Base-by-base conservation (phyloP, 768 basidiomycete species). In the Suillus cothurnatus region DNA sequence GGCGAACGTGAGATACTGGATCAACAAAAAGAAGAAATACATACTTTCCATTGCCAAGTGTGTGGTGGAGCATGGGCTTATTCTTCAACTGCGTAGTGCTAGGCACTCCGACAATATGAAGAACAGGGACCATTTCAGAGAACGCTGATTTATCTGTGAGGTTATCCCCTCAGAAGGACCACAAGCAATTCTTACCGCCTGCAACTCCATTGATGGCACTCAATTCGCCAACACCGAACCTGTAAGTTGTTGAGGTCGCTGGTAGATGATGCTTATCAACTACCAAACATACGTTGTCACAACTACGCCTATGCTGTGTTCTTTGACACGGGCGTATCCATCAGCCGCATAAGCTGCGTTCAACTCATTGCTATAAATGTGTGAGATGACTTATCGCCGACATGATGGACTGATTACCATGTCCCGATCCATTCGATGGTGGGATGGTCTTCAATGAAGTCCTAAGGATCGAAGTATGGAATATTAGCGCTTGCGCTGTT, bases 171-270 rank as follows among this genome's bases (percentile, higher is more conserved):
- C 0, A 32, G 6, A 17, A 43, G 56, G 49, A 11, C 15, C 5
- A 21, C 55, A 12, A 8, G 4, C n/a, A 45, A 52, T 23, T 0
- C 7, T 64, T 69, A 86, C 90, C 86, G 70, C 90, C 90, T 34
- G 91, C 93, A 66, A 95, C 86, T 50, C 92, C 92, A 70, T 94
- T 93, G 41, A 91, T 88, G 5, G 95, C 94, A 47, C 90, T 92
- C 52, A 97, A 79, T 74, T 97, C 95, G 19, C 95, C 95, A n/a
- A 97, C 95, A 62, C 95, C 95, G 68, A 95, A 97, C 2, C 90
- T 91, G 61, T 31, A 7, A n/a, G 21, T 6, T 23, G 9, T 1
- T 23, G 53, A 57, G 15, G 45, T 45, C 64, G 26, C 68, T 61
- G 28, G 34, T 38, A 41, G 45, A 62, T 19, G 7, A 23, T 26